phyloP scores from a whole-genome alignment of 1,139 yeast species.

The Hemisphaericaspora lyxosophila region DNA sequence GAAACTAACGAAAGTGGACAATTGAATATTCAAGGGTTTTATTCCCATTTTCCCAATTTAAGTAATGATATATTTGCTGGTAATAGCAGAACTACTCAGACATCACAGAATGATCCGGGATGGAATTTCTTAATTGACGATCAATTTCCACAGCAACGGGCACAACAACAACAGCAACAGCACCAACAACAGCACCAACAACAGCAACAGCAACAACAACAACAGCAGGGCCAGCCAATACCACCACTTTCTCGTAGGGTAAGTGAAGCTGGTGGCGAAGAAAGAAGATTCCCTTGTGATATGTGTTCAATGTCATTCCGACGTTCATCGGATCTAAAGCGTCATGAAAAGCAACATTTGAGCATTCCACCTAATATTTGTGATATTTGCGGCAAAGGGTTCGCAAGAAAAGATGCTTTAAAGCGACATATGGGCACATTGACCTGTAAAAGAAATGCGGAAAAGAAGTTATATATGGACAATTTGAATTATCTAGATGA shows the following conservation, averaged over 20 bases:
- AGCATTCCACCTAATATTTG: constrained; percentile 68
- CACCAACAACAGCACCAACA: constrained; percentile 5
- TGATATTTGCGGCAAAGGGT: constrained; percentile 73
- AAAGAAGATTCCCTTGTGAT: constrained; percentile 42
- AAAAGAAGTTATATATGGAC: constrained; percentile 40
- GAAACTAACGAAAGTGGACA: constrained; percentile 43
- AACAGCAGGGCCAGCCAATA: background rate
- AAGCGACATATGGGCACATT: constrained; percentile 71
- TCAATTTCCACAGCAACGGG: constrained; percentile 11
- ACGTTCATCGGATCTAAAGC: constrained; percentile 61
- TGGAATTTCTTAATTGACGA: constrained; percentile 41
- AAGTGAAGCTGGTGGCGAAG: constrained; percentile 1
- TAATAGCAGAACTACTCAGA: constrained; percentile 7
- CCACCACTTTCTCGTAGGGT: background rate
- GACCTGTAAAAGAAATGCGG: constrained; percentile 69
- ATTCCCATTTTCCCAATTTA: constrained; percentile 43
- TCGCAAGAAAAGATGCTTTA: constrained; percentile 78
- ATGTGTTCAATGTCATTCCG: constrained; percentile 59
- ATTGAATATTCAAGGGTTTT: constrained; percentile 44
- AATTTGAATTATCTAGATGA: constrained; percentile 30
- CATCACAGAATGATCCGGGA: constrained; percentile 24
- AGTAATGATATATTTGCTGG: constrained; percentile 40
- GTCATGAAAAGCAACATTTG: constrained; percentile 63
- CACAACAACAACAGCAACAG: background rate
- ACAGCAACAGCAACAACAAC: background rate